Conservation (phyloP, 169 alveolate genomes). For the Cryptosporidium viatorum region DNA sequence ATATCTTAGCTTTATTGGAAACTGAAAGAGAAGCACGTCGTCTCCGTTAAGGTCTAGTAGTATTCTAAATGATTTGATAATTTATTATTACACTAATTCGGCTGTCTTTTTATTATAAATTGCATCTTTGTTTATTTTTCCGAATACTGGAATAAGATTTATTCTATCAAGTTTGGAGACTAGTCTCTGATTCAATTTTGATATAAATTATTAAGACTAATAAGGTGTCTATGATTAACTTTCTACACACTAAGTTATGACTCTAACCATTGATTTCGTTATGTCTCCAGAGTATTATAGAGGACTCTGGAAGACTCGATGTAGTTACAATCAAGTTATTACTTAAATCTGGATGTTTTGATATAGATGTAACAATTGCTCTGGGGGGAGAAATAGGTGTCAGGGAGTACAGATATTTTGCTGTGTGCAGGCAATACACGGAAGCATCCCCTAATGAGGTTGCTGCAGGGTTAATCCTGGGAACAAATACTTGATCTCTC, state of each 20-base stretch:
- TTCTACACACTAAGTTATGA: background rate
- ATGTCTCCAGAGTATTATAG: constrained; percentile 30
- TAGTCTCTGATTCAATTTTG: background rate
- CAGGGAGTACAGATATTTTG: background rate
- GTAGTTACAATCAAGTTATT: constrained; percentile 33
- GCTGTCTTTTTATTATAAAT: background rate
- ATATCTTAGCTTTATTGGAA: constrained; percentile 96
- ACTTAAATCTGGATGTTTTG: constrained; percentile 5
- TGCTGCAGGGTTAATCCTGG: background rate
- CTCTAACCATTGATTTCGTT: background rate
- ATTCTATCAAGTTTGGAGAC: background rate
- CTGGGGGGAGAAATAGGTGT: background rate
- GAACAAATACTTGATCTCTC: constrained; percentile 31
- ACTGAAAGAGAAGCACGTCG: constrained; percentile 98
- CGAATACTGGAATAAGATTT: background rate
- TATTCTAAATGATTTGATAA: background rate
- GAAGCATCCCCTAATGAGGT: constrained; percentile 3
- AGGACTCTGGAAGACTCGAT: constrained; percentile 46
- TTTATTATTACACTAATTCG: constrained; percentile 7
- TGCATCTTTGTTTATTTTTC: background rate
- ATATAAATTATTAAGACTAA: background rate
- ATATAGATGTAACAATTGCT: constrained; percentile 33
- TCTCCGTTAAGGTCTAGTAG: constrained; percentile 85
- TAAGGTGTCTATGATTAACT: background rate
- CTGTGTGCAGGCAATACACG: background rate